Base-by-base conservation (phyloP, 345 rosid species). In the Arabidopsis suecica region DNA sequence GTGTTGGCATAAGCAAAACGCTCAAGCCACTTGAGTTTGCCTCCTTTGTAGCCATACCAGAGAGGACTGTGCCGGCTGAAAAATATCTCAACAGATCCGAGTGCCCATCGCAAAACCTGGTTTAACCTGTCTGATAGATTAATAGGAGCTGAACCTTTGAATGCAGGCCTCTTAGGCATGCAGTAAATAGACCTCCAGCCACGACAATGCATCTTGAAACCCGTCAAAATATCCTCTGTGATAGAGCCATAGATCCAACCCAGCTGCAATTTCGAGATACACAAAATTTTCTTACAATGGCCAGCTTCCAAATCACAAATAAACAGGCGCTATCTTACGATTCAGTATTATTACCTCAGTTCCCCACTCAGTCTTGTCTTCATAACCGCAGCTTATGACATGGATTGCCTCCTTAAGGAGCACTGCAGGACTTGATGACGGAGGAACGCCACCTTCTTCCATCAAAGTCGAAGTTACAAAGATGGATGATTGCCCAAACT, bases 331-430 rank as follows among this genome's bases (percentile, higher is more conserved):
- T 34, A 50, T 62, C 1, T 47, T 28, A 38, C 13, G 20, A 16
- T 51, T 73, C 47, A 48, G 40, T 67, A 57, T 54, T 13, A 38
- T 48, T 90, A 95, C 97, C 97, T 95, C 99, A 45, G 70, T 69
- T 68, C 99, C 99, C 98, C 99, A 95, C 73, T 95, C 97, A n/a
- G 91, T 95, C 79, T 92, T 92, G 88, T 95, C 99, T 78, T 92
- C 98, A 33, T 95, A 95, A 18, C 99, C 98, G 65, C 97, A 95
- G 59, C 98, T 92, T 61, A 95, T 92, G 44, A 92, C 99, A 75
- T 95, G 99, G 77, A 95, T 92, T 84, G 98, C 98, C 84, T 95
- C 98, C 83, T 95, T 95, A 51, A 95, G 89, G 77, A 90, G 84
- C 23, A 94, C 87, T 60, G 98, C 98, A 54, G 99, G 97, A 74